phyloP scores from a whole-genome alignment of 78 protist species.

The Dictyostelium discoideum region DNA sequence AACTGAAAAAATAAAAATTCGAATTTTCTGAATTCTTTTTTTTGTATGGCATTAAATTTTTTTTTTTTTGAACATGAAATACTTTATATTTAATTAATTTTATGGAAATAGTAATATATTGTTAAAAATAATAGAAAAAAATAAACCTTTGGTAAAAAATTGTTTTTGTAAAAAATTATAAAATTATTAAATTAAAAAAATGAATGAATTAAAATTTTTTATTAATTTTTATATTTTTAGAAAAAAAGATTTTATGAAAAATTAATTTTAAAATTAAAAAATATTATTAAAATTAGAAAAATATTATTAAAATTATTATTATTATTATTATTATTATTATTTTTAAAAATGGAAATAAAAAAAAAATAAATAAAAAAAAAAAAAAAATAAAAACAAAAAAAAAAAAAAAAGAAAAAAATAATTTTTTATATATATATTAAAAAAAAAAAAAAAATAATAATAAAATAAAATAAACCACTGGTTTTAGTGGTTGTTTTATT shows the following conservation, averaged over 20 bases:
- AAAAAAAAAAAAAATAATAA: too few relatives aligned
- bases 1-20: neutral
- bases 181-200: too few relatives aligned
- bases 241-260: neutral
- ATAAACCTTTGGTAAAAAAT: neutral
- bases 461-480: neutral
- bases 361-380: too few relatives aligned
- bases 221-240: neutral
- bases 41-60: neutral
- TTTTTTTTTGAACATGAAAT: neutral
- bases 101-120: neutral
- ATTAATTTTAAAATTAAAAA: too few relatives aligned
- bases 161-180: neutral
- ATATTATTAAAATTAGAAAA: too few relatives aligned
- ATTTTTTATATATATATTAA: too few relatives aligned
- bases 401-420: neutral
- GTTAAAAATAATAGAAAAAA: neutral
- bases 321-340: too few relatives aligned
- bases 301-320: too few relatives aligned
- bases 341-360: too few relatives aligned
- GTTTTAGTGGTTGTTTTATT: neutral
- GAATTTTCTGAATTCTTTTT: neutral
- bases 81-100: neutral
- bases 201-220: too few relatives aligned
- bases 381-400: neutral